These are phyloP conservation scores for Annulohypoxylon stygium DNA, from an alignment of 495 filamentous ascomycete species.

Conservation along the genomic window DNA sequence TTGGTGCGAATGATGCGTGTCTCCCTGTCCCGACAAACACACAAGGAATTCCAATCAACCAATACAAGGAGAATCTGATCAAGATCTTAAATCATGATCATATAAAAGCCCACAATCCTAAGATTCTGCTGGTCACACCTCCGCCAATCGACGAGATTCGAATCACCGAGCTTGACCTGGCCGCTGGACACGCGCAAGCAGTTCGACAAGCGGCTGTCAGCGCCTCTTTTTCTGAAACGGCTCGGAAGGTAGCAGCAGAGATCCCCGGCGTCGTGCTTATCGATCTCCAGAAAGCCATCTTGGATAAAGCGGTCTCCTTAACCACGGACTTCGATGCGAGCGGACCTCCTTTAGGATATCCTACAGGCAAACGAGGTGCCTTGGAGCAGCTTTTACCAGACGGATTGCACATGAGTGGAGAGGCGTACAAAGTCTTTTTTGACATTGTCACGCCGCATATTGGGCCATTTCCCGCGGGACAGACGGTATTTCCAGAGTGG, in stretches of 20 bases:
- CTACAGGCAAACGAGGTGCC: constrained; percentile 57
- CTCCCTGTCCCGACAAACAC: constrained; percentile 66
- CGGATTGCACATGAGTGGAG: constrained; percentile 66
- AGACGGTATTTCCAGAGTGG: constrained; percentile 60
- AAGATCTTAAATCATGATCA: constrained; percentile 76
- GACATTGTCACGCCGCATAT: constrained; percentile 59
- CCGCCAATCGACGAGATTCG: constrained; percentile 85
- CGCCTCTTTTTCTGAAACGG: constrained; percentile 78
- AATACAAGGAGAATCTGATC: constrained; percentile 78
- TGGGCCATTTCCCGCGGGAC: constrained; percentile 50
- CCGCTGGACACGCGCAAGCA: constrained; percentile 60
- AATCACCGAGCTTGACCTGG: constrained; percentile 65
- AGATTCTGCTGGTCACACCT: constrained; percentile 81
- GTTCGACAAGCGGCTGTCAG: constrained; percentile 73
- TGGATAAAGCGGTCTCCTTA: constrained; percentile 65
- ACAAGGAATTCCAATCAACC: constrained; percentile 80
- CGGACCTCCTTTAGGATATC: constrained; percentile 58
- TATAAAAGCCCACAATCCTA: constrained; percentile 75
- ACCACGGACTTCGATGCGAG: constrained; percentile 57
- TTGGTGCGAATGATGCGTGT: constrained; percentile 89
- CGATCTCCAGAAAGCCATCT: constrained; percentile 80
- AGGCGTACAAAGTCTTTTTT: constrained; percentile 64
- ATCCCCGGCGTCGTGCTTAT: constrained; percentile 72
- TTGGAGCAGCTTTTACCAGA: constrained; percentile 65
- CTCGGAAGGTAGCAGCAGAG: constrained; percentile 72